phyloP scores from a whole-genome alignment of 805 yeast species.

The Yamadazyma takamatsuzukensis region DNA sequence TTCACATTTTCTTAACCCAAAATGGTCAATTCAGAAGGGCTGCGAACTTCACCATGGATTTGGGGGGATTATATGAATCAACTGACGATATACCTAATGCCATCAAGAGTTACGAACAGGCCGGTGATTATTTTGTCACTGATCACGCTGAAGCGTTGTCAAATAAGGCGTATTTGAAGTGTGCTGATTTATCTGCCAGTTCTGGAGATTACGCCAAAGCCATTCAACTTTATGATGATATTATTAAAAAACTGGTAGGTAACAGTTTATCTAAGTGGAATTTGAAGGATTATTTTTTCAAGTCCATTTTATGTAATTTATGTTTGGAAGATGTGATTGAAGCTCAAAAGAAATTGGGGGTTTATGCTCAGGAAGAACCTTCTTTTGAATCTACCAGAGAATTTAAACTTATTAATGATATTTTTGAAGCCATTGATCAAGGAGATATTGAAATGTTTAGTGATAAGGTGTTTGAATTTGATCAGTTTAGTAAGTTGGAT shows the following conservation, averaged over 20 bases:
- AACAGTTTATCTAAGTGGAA: constrained; percentile 85
- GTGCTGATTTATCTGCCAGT: constrained; percentile 81
- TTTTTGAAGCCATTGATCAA: constrained; percentile 70
- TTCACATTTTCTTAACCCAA: constrained; percentile 71
- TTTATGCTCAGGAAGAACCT: constrained; percentile 68
- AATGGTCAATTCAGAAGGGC: constrained; percentile 96
- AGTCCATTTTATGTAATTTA: constrained; percentile 75
- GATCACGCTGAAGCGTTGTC: constrained; percentile 92
- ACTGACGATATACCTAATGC: constrained; percentile 68
- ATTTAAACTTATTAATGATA: constrained; percentile 58
- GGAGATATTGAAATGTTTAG: constrained; percentile 79
- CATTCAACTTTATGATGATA: constrained; percentile 67
- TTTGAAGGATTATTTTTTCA: constrained; percentile 85
- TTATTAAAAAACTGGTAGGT: constrained; percentile 71
- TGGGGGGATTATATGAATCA: constrained; percentile 81
- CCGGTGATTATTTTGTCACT: constrained; percentile 93
- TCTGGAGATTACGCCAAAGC: constrained; percentile 72
- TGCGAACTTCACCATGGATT: constrained; percentile 88
- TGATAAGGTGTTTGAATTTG: constrained; percentile 73
- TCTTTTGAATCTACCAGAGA: constrained; percentile 76
- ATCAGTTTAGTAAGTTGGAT: constrained; percentile 84
- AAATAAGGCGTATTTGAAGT: constrained; percentile 81
- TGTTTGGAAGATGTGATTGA: constrained; percentile 86
- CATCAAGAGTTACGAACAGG: constrained; percentile 75
- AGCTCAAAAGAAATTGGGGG: constrained; percentile 67